phyloP scores from a whole-genome alignment of 176 grass and related monocot species.

The Tillandsia fasciculata region DNA sequence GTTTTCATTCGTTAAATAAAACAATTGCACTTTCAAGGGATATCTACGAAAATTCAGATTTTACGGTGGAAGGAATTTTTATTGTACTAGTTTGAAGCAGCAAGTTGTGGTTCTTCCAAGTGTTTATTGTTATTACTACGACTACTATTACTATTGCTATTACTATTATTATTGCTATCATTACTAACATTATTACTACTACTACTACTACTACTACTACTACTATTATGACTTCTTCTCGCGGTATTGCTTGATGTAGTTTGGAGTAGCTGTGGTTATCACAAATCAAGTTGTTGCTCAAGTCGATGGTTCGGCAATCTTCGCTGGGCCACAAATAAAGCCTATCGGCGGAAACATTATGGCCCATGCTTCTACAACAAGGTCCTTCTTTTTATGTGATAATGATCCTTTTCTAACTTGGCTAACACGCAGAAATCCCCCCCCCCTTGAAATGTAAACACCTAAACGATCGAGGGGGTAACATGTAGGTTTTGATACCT shows the following conservation, averaged over 20 bases:
- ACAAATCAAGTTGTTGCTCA: slow-evolving; percentile 97
- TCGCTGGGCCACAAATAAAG: slow-evolving; percentile 83
- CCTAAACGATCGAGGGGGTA: too few species aligned
- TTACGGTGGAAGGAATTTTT: too few species aligned
- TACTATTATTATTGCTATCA: too few species aligned
- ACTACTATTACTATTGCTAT: not conserved
- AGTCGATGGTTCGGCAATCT: slow-evolving; percentile 94
- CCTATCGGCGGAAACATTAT: slow-evolving; percentile 94
- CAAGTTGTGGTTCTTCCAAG: not conserved
- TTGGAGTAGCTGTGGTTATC: slow-evolving; percentile 94
- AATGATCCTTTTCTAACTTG: not conserved
- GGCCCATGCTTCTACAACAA: slow-evolving; percentile 76
- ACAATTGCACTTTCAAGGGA: too few species aligned
- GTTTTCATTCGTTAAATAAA: too few species aligned
- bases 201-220: too few species aligned
- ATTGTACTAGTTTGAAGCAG: not conserved
- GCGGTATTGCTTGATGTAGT: slow-evolving; percentile 32
- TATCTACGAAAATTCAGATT: too few species aligned
- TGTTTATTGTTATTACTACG: too few species aligned
- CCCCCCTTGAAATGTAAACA: too few species aligned
- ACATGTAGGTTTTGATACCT: too few species aligned
- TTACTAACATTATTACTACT: not conserved
- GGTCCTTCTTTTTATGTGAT: slow-evolving; percentile 20
- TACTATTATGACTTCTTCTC: slow-evolving; percentile 7
- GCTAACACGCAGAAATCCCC: too few species aligned